A percentile compares a stretch with the other conserved stretches of the same genome.
Conservation (phyloP, 179 eudicot genomes). For the Gypsophila paniculata region DNA sequence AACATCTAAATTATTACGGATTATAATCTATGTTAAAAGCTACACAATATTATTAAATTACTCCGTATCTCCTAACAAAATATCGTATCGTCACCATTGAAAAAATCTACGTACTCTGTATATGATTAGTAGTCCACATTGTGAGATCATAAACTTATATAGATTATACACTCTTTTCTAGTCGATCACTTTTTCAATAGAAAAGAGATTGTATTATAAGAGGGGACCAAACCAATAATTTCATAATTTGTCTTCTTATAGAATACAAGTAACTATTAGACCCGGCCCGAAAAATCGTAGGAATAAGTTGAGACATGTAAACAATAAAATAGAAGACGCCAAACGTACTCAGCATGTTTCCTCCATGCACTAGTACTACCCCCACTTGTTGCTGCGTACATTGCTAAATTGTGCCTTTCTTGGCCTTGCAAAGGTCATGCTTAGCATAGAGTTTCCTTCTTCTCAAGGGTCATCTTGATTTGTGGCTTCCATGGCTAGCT, state of each 20-base stretch:
- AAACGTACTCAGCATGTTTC: conserved; percentile 4
- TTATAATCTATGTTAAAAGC: not conserved
- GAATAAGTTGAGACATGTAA: not conserved
- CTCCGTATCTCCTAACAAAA: no score
- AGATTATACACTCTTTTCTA: not conserved
- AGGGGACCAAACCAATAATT: not conserved
- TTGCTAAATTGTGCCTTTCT: conserved; percentile 9
- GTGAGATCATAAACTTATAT: not conserved
- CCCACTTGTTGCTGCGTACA: not conserved
- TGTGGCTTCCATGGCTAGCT: not conserved
- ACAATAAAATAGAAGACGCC: not conserved
- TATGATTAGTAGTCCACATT: no score
- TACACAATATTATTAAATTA: not conserved
- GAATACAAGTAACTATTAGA: no score
- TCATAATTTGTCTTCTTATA: not conserved
- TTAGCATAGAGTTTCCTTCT: conserved; percentile 12
- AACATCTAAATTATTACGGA: not conserved
- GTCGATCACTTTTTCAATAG: not conserved
- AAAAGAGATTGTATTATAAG: not conserved
- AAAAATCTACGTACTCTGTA: no score
- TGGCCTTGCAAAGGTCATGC: conserved; percentile 17
- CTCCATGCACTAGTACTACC: not conserved
- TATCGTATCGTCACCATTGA: no score
- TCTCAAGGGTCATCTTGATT: conserved; percentile 12
- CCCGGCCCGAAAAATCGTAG: not conserved